Evolutionary conservation across 331 rosid species (phyloP).

Genomic region (Quercus phellos): DNA sequence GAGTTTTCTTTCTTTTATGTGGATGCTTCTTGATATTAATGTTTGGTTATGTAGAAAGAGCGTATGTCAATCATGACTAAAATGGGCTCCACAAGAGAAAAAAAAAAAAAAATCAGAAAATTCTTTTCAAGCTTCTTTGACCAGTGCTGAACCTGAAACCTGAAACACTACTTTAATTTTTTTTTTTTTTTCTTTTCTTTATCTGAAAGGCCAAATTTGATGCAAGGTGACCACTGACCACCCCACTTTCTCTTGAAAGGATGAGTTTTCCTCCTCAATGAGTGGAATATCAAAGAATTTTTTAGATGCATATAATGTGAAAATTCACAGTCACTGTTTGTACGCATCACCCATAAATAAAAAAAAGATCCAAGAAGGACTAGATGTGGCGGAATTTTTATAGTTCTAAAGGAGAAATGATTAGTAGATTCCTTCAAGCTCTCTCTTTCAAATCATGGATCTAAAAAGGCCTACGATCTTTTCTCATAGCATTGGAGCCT

Average conservation of each 20-base stretch:
- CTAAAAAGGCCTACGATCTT: slow-evolving; percentile 26
- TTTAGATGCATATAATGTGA: not conserved
- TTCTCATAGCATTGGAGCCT: slow-evolving; percentile 9
- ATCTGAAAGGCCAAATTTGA: slow-evolving; percentile 34
- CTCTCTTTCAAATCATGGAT: slow-evolving; percentile 41
- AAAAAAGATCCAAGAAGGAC: slow-evolving; percentile 2
- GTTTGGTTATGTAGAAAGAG: slow-evolving; percentile 22
- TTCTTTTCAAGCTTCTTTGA: slow-evolving; percentile 52
- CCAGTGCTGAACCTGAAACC: slow-evolving; percentile 42
- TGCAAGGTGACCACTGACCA: slow-evolving; percentile 43
- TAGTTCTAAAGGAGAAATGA: slow-evolving; percentile 34
- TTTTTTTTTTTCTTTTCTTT: slow-evolving; percentile 13
- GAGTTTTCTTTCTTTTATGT: slow-evolving; percentile 17
- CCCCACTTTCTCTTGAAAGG: slow-evolving; percentile 34
- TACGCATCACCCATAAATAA: slow-evolving; percentile 18
- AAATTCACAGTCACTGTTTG: slow-evolving; percentile 14
- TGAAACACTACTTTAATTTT: slow-evolving; percentile 8
- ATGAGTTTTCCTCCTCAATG: slow-evolving; percentile 26
- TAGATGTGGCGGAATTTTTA: slow-evolving; percentile 19
- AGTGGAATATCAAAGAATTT: slow-evolving; percentile 8
- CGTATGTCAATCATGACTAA: slow-evolving; percentile 29
- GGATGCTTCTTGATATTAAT: slow-evolving; percentile 25
- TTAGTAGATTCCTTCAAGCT: slow-evolving; percentile 30
- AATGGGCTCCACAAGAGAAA: slow-evolving; percentile 37
- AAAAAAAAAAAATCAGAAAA: slow-evolving; percentile 17